phyloP scores from a whole-genome alignment of 345 rosid species.

The Ailanthus altissimus region DNA sequence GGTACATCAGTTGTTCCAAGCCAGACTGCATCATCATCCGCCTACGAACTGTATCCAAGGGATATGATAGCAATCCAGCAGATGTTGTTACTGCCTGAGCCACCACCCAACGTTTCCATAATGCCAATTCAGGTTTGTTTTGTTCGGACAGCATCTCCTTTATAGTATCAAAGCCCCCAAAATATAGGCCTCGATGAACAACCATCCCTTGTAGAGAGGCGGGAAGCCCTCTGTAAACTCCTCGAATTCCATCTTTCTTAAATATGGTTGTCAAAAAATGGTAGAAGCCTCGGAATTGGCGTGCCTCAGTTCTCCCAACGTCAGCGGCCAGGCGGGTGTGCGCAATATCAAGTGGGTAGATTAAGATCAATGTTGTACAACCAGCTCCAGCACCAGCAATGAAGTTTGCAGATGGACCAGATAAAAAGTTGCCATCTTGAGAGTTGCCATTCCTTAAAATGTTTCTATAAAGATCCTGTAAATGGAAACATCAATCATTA shows the following conservation, averaged over 20 bases:
- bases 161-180: constrained; percentile 92
- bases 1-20: constrained; percentile 69
- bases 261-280: constrained; percentile 77
- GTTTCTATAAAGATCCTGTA: constrained; percentile 80
- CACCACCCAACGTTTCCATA: constrained; percentile 87
- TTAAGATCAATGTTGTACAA: constrained; percentile 70
- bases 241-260: constrained; percentile 73
- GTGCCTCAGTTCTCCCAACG: constrained; percentile 68
- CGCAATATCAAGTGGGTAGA: constrained; percentile 92
- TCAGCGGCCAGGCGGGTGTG: constrained; percentile 96
- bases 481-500: background rate
- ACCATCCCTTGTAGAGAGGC: constrained; percentile 90
- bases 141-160: constrained; percentile 69
- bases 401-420: constrained; percentile 84
- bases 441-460: constrained; percentile 58
- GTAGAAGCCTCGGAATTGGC: constrained; percentile 81
- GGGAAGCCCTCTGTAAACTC: constrained; percentile 89
- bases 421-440: constrained; percentile 45
- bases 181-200: constrained; percentile 81
- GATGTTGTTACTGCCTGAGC: constrained; percentile 92
- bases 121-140: constrained; percentile 52
- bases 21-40: constrained; percentile 99
- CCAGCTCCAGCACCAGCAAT: constrained; percentile 93
- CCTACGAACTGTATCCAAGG: constrained; percentile 85
- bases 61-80: constrained; percentile 85